Evolutionary conservation across 805 yeast genomes (phyloP).

Genomic region (Suhomyces prunicola): DNA sequence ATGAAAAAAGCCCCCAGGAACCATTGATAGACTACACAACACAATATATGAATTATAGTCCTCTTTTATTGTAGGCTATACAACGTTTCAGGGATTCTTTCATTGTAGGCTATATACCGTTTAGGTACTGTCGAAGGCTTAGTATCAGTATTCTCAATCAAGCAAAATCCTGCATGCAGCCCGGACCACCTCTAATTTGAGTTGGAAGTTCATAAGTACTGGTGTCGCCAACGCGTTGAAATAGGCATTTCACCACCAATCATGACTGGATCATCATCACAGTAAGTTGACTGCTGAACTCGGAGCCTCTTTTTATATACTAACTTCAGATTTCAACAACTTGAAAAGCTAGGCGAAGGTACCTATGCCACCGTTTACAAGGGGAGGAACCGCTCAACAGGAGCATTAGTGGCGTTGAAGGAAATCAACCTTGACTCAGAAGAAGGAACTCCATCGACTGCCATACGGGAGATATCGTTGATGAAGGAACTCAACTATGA

Average conservation of each 20-base stretch:
- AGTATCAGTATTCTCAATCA: neutral
- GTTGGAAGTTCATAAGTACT: neutral
- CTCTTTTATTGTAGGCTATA: neutral
- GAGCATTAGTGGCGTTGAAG: constrained; percentile 88
- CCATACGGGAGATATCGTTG: constrained; percentile 91
- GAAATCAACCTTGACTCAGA: constrained; percentile 94
- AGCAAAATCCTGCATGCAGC: neutral
- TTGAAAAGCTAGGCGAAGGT: constrained; percentile 90
- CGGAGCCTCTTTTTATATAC: constrained; percentile 2
- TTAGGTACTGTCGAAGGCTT: neutral
- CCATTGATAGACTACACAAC: constrained; percentile 40
- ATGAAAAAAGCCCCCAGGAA: constrained; percentile 69
- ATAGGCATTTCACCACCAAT: neutral
- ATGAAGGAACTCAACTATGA: constrained; percentile 94
- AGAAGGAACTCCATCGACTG: constrained; percentile 98
- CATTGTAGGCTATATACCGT: neutral
- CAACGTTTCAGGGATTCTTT: neutral
- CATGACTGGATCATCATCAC: constrained; percentile 44
- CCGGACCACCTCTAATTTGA: neutral
- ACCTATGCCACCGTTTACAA: constrained; percentile 99
- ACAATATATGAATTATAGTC: neutral
- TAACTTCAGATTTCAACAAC: constrained; percentile 42
- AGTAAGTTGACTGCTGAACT: constrained; percentile 28
- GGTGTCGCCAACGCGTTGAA: neutral
- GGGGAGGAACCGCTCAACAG: constrained; percentile 81